Percentiles rank a stretch among this genome's conserved stretches.
phyloP scores from a whole-genome alignment of 2,329 filamentous ascomycete species.

The Rugonectria rugulosa region DNA sequence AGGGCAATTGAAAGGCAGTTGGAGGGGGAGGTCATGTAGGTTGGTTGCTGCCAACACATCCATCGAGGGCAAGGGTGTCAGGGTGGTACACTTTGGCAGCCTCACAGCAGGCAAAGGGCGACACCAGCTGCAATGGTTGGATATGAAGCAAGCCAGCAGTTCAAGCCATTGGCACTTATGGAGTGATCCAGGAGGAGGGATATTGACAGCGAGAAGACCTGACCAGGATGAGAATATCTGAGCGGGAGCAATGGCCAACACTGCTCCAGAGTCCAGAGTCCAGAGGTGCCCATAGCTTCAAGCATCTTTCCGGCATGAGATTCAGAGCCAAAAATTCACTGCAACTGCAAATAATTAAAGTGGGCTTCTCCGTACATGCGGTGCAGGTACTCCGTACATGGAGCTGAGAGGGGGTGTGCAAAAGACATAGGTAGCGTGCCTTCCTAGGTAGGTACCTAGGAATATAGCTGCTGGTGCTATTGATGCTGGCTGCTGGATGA shows the following conservation, averaged over 20 bases:
- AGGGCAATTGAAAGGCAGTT: slow-evolving; percentile 11
- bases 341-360: slow-evolving; percentile 2
- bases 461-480: slow-evolving; percentile 3
- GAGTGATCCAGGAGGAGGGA: slow-evolving; percentile 1
- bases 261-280: too few species aligned
- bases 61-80: not conserved
- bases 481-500: slow-evolving; percentile 26
- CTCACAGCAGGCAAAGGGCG: slow-evolving; percentile 20
- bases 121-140: slow-evolving; percentile 19
- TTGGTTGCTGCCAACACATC: slow-evolving; percentile 16
- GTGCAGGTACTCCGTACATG: not conserved
- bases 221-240: not conserved
- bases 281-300: not conserved
- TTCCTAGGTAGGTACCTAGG: too few species aligned
- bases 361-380: slow-evolving; percentile 1
- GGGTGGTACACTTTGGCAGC: slow-evolving; percentile 16
- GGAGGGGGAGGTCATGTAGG: not conserved
- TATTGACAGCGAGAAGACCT: not conserved
- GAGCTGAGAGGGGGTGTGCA: too few species aligned
- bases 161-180: not conserved
- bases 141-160: slow-evolving; percentile 7
- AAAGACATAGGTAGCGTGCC: too few species aligned
- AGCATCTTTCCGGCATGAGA: too few species aligned
- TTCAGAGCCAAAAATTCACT: not conserved
- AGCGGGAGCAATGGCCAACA: not conserved